A percentile compares a stretch with the other conserved stretches of the same genome.
Evolutionary conservation across 305 asterid genomes (phyloP).

Genomic region (Fraxinus baroniana): DNA sequence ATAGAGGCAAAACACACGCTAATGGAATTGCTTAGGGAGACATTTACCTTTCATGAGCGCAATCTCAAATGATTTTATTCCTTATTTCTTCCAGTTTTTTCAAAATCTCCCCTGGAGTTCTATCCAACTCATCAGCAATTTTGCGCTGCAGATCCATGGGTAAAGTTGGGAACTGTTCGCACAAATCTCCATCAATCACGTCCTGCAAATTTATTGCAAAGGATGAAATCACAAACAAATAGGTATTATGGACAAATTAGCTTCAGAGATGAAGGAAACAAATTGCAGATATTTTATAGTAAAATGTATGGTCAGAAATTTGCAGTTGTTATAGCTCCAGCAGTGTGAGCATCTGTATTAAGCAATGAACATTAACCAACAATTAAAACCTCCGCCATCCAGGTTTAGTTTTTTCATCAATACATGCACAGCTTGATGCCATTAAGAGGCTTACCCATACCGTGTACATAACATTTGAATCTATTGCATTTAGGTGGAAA

Average conservation of each 20-base stretch:
- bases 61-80: slow-evolving; percentile 75
- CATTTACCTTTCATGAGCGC: not conserved
- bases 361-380: not conserved
- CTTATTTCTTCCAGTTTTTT: slow-evolving; percentile 92
- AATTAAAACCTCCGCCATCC: not conserved
- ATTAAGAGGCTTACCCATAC: not conserved
- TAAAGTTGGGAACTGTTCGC: slow-evolving; percentile 89
- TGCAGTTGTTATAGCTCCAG: not conserved
- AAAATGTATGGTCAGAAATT: not conserved
- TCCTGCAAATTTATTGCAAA: slow-evolving; percentile 52
- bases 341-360: not conserved
- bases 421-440: not conserved
- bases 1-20: not conserved
- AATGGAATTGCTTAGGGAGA: not conserved
- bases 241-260: not conserved
- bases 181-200: slow-evolving; percentile 93
- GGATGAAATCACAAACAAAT: slow-evolving; percentile 15
- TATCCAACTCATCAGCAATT: slow-evolving; percentile 93
- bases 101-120: slow-evolving; percentile 94
- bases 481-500: not conserved
- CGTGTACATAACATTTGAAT: not conserved
- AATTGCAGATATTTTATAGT: not conserved
- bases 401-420: not conserved
- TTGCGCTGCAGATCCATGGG: slow-evolving; percentile 97
- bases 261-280: not conserved